phyloP scores from a whole-genome alignment of 1,139 yeast species.

The Kodamaea sp. region DNA sequence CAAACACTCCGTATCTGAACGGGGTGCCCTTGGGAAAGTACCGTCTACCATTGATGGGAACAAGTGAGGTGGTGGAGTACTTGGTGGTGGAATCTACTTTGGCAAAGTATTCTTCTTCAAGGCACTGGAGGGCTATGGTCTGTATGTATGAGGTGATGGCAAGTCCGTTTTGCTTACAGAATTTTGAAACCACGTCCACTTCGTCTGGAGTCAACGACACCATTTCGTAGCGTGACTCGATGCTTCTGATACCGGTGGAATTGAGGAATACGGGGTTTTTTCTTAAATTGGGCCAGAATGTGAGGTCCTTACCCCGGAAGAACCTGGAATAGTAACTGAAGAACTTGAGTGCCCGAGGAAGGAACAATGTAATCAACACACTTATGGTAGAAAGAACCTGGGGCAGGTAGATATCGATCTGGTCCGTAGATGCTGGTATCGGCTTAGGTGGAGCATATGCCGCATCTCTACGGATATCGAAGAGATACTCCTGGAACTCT shows the following conservation, averaged over 20 bases:
- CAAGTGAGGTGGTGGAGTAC: slow-evolving; percentile 9
- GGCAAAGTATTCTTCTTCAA: slow-evolving; percentile 8
- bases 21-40: slow-evolving; percentile 11
- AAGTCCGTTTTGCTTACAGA: slow-evolving; percentile 9
- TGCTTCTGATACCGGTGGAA: slow-evolving; percentile 4
- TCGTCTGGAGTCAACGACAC: slow-evolving; percentile 11
- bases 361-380: not conserved
- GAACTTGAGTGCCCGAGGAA: not conserved
- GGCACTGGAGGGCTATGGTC: slow-evolving; percentile 9
- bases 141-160: slow-evolving; percentile 15
- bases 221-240: slow-evolving; percentile 8
- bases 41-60: slow-evolving; percentile 16
- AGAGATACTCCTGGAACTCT: slow-evolving; percentile 1
- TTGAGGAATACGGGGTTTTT: slow-evolving; percentile 5
- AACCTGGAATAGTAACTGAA: not conserved
- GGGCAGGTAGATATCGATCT: not conserved
- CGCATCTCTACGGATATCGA: slow-evolving; percentile 4
- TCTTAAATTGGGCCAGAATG: slow-evolving; percentile 1
- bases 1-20: slow-evolving; percentile 23
- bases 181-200: slow-evolving; percentile 3
- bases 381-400: too few species aligned
- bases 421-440: slow-evolving; percentile 2
- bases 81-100: slow-evolving; percentile 2
- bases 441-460: slow-evolving; percentile 1
- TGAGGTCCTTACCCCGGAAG: not conserved